Conservation (phyloP, 371 early-diverging fungal genomes). For the Rhizomucor miehei region DNA sequence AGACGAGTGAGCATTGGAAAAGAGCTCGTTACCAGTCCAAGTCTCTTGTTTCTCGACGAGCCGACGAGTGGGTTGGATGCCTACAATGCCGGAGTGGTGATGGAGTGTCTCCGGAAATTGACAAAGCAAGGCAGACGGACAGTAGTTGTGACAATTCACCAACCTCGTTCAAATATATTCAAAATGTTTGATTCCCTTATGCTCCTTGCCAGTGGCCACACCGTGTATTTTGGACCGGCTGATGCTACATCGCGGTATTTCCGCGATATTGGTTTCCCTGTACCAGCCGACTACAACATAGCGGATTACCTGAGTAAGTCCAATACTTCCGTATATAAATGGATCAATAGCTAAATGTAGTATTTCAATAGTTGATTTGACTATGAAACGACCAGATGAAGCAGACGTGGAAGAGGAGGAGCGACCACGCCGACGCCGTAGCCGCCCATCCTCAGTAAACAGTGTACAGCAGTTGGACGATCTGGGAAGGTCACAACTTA, state of each 20-base stretch:
- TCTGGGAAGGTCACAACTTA: conserved; percentile 5
- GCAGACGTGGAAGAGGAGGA: conserved; percentile 6
- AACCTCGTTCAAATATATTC: conserved; percentile 80
- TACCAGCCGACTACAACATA: conserved; percentile 77
- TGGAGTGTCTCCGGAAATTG: conserved; percentile 66
- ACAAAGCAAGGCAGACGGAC: conserved; percentile 66
- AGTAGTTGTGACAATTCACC: conserved; percentile 82
- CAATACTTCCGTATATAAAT: background rate
- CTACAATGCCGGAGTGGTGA: conserved; percentile 77
- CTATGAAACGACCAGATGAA: conserved; percentile 38
- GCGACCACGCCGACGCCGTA: conserved; percentile 4
- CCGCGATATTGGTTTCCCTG: conserved; percentile 56
- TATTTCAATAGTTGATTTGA: conserved; percentile 35
- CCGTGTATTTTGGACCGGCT: conserved; percentile 66
- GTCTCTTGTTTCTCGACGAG: conserved; percentile 85
- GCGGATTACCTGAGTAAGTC: conserved; percentile 70
- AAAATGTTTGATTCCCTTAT: conserved; percentile 78
- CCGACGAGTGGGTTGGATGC: conserved; percentile 92
- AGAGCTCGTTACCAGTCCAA: conserved; percentile 82
- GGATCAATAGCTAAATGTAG: background rate
- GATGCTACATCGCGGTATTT: conserved; percentile 46
- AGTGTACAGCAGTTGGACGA: conserved; percentile 15
- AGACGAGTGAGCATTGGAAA: conserved; percentile 91
- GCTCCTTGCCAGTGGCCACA: conserved; percentile 67
- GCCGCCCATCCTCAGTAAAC: conserved; percentile 8